phyloP scores from a whole-genome alignment of 108 stramenopile species.

The Nitzschia sp. region DNA sequence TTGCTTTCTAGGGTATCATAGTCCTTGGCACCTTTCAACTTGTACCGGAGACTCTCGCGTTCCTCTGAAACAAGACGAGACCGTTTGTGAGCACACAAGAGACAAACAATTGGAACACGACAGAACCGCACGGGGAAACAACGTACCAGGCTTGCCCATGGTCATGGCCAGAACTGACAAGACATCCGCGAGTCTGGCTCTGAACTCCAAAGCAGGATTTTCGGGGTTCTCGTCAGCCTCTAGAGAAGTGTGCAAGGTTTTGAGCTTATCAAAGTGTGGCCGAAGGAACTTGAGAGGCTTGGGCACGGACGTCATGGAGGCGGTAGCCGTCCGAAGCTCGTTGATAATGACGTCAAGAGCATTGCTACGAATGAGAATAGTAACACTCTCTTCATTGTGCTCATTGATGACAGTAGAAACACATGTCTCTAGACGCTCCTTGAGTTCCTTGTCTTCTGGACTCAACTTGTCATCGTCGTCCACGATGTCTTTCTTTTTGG shows the following conservation, averaged over 20 bases:
- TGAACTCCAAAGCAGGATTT: conserved; percentile 51
- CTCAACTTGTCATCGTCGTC: conserved; percentile 53
- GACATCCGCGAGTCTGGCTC: conserved; percentile 89
- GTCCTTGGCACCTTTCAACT: conserved; percentile 82
- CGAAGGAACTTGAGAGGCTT: conserved; percentile 99
- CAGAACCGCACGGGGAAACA: neutral
- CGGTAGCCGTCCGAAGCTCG: conserved; percentile 88
- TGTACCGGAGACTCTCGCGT: conserved; percentile 90
- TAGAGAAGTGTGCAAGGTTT: conserved; percentile 65
- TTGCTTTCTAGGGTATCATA: conserved; percentile 51
- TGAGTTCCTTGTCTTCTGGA: conserved; percentile 81
- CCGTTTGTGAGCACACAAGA: neutral
- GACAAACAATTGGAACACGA: neutral
- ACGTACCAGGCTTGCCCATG: conserved; percentile 86
- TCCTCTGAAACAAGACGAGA: conserved; percentile 43
- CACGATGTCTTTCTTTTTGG: conserved; percentile 35
- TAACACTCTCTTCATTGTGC: conserved; percentile 66
- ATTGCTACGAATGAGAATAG: conserved; percentile 67
- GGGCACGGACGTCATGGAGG: conserved; percentile 97
- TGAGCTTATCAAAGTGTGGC: conserved; percentile 88
- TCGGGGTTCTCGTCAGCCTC: conserved; percentile 36
- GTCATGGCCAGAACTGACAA: conserved; percentile 98
- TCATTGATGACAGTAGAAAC: conserved; percentile 77
- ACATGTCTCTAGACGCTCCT: conserved; percentile 87
- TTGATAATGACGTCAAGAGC: conserved; percentile 89